These are phyloP conservation scores for Ceratobasidium papillatum DNA, from an alignment of 1,284 basidiomycete species.

Conservation along the genomic window DNA sequence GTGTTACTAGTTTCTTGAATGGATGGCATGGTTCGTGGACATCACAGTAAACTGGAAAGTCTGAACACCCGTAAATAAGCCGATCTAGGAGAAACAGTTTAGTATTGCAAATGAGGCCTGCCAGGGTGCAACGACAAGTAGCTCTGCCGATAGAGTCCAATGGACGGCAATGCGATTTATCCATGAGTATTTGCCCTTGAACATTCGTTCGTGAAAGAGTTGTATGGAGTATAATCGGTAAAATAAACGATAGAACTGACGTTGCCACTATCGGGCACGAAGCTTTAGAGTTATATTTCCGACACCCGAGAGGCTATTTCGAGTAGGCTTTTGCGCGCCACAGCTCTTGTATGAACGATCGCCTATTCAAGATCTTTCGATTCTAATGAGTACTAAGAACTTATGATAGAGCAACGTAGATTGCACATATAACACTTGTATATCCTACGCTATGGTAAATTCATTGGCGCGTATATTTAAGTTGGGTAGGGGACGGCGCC, in stretches of 20 bases:
- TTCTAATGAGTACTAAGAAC: no score
- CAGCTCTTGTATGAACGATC: no score
- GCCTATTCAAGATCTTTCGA: neutral
- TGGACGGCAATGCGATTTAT: neutral
- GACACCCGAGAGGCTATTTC: neutral
- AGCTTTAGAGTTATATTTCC: neutral
- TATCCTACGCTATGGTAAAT: neutral
- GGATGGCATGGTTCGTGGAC: neutral
- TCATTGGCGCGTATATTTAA: neutral
- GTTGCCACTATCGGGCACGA: neutral
- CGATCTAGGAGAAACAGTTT: no score
- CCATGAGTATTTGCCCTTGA: neutral
- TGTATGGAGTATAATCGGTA: neutral
- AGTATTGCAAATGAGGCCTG: no score
- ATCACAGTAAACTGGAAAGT: neutral
- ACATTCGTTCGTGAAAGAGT: neutral
- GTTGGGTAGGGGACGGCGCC: neutral
- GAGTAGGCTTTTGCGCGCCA: neutral
- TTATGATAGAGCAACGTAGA: no score
- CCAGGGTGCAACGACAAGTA: slow-evolving; percentile 5
- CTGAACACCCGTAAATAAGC: no score
- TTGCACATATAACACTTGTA: neutral
- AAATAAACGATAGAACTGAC: neutral
- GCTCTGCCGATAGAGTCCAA: neutral
- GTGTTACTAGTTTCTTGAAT: neutral